Evolutionary conservation across 495 filamentous ascomycete genomes (phyloP), one percentile per base, ranked within the genome.

Genomic region (Aspergillus kassunensis): DNA sequence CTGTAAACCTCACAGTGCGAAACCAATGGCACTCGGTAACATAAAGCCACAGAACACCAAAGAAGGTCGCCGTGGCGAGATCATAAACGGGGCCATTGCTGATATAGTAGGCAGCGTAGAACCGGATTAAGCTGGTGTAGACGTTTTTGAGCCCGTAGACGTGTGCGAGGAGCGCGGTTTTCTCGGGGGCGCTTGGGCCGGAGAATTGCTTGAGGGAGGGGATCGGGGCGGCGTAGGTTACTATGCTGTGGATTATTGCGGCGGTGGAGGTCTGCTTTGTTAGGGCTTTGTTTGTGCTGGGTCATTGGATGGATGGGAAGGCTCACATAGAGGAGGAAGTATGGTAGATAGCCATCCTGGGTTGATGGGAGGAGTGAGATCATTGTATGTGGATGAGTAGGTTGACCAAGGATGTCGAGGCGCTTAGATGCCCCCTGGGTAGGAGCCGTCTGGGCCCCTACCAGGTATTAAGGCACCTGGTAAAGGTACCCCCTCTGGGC

Each of bases 121-220:
- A 30, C 3, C 65, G 55, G 44, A 68, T 70, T 21, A 62, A 30
- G 20, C 51, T 53, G 2, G 65, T 59, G 53, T 68, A 68, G 23
- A 67, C 34, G 29, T 67, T 70, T 50, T 67, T 62, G 33, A 67
- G 33, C 2, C 65, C 67, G 44, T 70, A 68, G 2, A 70, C 46
- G 29, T 59, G 65, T 4, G 67, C 63, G 15, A 61, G 36, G 15
- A 70, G 52, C 25, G 55, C 44, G n/a, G 52, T 43, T 10, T 57
- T 61, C 13, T 40, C 49, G 20, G 67, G 67, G 3, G 59, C 59
- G 10, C 44, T 12, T 0, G 65, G 50, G n/a, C 67, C 67, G 27
- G 60, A 58, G 47, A 71, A 68, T 30, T 50, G 49, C 4, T 24
- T 43, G 8, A 62, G 45, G 10, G 68, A n/a, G 18, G 47, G 27